Percentiles rank a stretch among this genome's conserved stretches.
Conservation (phyloP, 2,329 filamentous ascomycete genomes). For the Piedraia hortae region DNA sequence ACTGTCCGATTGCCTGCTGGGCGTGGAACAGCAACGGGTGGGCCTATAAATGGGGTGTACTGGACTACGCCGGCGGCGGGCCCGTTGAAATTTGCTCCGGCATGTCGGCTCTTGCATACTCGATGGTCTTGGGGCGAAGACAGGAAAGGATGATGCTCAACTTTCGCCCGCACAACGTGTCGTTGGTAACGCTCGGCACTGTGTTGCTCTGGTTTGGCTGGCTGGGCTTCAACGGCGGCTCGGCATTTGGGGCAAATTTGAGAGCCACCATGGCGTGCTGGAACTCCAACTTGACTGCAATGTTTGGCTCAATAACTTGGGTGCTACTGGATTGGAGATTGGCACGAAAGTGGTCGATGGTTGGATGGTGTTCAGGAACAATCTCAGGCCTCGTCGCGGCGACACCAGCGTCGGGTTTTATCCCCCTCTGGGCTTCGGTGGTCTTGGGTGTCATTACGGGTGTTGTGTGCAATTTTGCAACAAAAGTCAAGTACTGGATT, state of each 20-base stretch:
- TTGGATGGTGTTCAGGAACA: constrained; percentile 74
- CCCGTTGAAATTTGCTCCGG: constrained; percentile 94
- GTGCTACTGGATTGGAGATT: constrained; percentile 86
- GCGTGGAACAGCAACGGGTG: constrained; percentile 88
- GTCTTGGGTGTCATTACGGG: constrained; percentile 33
- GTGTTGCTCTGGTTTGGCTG: constrained; percentile 95
- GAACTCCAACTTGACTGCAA: constrained; percentile 85
- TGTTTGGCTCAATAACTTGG: constrained; percentile 82
- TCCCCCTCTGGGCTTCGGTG: constrained; percentile 38
- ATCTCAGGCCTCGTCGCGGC: constrained; percentile 74
- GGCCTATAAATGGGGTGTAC: constrained; percentile 68
- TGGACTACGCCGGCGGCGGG: constrained; percentile 89
- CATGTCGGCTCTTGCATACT: constrained; percentile 80
- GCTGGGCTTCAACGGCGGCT: constrained; percentile 96
- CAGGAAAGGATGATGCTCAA: constrained; percentile 99
- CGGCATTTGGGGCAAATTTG: constrained; percentile 46
- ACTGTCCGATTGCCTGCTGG: constrained; percentile 93
- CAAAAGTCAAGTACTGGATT: constrained; percentile 56
- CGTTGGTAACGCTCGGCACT: constrained; percentile 82
- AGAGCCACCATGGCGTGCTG: constrained; percentile 90
- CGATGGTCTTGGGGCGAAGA: constrained; percentile 76
- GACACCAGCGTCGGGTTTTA: constrained; percentile 56
- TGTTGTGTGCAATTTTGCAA: constrained; percentile 55
- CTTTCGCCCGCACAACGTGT: constrained; percentile 97
- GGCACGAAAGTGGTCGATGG: constrained; percentile 80